Base-by-base conservation (phyloP, 1,139 yeast genomes). In the Scheffersomyces quercinus region DNA sequence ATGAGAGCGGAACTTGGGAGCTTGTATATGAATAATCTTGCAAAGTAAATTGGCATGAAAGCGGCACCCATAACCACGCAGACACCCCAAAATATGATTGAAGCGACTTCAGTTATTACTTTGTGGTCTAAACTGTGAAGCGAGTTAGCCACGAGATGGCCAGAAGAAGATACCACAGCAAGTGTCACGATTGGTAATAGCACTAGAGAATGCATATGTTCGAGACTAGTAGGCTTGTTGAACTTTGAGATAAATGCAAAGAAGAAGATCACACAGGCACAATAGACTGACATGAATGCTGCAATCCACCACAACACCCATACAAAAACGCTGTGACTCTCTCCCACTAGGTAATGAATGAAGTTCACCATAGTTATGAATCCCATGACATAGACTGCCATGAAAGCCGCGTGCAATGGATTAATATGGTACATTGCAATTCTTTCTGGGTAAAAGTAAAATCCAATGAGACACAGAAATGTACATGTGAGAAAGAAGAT, bases 371-470 rank as follows among this genome's bases (percentile, higher is more conserved):
- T 64, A 2, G 95, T 82, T 14, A 81, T 75, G 46, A 74, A 72
- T 0, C 89, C 96, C 96, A 89, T 89, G 11, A 88, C 83, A 44
- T 77, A 76, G 51, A 91, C 82, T 2, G 96, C 96, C 70, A 88
- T 67, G 54, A 82, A 87, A 4, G 82, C 78, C 24, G 84, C 77
- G 35, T 75, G 69, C 8, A 65, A 54, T 2, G 81, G 75, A 50
- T 82, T 77, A 26, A 62, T 51, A 40, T 83, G 59, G 49, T 78
- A 64, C 26, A 58, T 52, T 12, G 46, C 41, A 28, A 72, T 52
- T 40, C 73, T 65, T 2, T 54, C 49, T 2, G 75, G 77, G 41
- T 66, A 65, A 60, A 15, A 39, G 75, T 55, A 30, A 79, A 66
- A 11, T 67, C 50, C 2, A 68, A 24, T n/a, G 10, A 24, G 5